Percentiles rank a stretch among this genome's conserved stretches.
Evolutionary conservation across 345 rosid species (phyloP).

Genomic region (Eucalyptus decipiens): DNA sequence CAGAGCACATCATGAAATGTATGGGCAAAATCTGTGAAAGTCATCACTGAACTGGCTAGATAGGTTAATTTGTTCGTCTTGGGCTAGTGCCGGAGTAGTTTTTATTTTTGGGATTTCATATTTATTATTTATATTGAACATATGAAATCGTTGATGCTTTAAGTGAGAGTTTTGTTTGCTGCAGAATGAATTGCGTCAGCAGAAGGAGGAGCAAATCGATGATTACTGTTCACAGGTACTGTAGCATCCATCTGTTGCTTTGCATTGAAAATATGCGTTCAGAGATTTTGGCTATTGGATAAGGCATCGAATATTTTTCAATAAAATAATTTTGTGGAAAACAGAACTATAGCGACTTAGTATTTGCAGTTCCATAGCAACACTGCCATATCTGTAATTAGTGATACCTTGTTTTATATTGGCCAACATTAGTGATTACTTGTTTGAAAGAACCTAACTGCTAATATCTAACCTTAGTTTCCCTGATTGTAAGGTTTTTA

Average conservation of each 20-base stretch:
- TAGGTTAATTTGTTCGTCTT: neutral
- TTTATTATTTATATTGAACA: neutral
- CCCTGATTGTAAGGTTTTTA: neutral
- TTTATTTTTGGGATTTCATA: neutral
- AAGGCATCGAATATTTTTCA: neutral
- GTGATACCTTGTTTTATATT: neutral
- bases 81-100: neutral
- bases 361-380: neutral
- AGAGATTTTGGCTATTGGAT: neutral
- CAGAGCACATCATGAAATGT: neutral
- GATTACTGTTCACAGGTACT: constrained; percentile 93
- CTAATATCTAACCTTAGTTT: neutral
- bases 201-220: constrained; percentile 89
- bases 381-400: neutral
- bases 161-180: neutral
- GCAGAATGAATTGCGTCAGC: constrained; percentile 82
- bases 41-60: neutral
- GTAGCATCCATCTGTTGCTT: neutral
- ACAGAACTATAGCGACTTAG: neutral
- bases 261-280: neutral
- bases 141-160: neutral
- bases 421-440: neutral
- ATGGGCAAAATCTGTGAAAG: neutral
- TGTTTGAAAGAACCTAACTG: neutral
- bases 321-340: neutral